Evolutionary conservation across 2,329 filamentous ascomycete species (phyloP), one percentile per base, ranked within the genome.

Genomic region (Trichothecium roseum): DNA sequence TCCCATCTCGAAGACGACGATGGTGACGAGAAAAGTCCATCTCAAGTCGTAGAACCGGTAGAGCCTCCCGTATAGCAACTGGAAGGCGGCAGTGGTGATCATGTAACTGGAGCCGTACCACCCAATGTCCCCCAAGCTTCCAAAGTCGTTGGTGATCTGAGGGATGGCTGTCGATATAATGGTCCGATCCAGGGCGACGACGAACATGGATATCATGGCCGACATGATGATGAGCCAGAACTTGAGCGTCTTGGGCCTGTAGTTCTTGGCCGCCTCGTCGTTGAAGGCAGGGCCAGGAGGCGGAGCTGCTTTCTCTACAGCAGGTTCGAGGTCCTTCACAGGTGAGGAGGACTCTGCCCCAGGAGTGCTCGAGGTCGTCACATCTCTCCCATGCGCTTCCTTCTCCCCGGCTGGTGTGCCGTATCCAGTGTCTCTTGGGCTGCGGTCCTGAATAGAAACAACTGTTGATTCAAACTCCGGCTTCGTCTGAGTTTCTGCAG

Each of bases 81-180:
- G 67, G 15, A 54, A 58, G 30, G 31, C 36, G 30, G 36, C 16
- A 17, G 28, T 14, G n/a, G 28, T 30, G 6, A 30, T 14, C 28
- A 30, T 14, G 49, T 77, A 76, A 2, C 72, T 66, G 27, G 70
- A 72, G 5, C 69, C 73, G 50, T 79, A 79, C 75, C 75, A 80
- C 35, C 73, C 73, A 38, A 79, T 72, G 41, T 80, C 75, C 2
- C 67, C 66, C 3, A 78, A 54, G 35, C 70, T 69, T 32, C 69
- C 55, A 49, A 75, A 74, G 15, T 73, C 67, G 44, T 72, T 61
- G n/a, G 68, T 71, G 47, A 74, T 74, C 24, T 58, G 54, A 2
- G 70, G 69, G 17, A 72, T 64, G 9, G 70, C 70, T 3, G 69
- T 73, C 8, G 68, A 62, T 33, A 74, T 59, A 42, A 74, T 73